These are phyloP conservation scores for Cystofilobasidium macerans DNA, from an alignment of 768 basidiomycete species.

Conservation along the genomic window DNA sequence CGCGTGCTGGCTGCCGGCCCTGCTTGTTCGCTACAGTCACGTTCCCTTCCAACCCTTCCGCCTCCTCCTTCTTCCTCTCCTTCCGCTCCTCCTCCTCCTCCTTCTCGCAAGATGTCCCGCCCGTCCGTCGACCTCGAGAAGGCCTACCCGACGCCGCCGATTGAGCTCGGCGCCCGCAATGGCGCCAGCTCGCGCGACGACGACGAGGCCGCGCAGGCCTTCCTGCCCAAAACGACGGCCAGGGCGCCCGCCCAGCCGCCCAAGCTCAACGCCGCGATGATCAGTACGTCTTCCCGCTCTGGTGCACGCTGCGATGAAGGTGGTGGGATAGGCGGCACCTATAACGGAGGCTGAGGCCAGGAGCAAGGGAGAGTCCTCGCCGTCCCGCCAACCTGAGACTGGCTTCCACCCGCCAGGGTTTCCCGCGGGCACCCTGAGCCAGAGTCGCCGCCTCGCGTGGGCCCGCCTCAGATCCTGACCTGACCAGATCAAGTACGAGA, in stretches of 20 bases:
- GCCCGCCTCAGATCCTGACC: too few species aligned
- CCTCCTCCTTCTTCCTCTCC: background rate
- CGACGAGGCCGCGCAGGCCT: background rate
- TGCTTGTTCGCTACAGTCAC: too few species aligned
- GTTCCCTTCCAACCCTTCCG: background rate
- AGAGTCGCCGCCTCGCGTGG: too few species aligned
- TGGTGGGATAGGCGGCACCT: too few species aligned
- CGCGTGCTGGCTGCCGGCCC: too few species aligned
- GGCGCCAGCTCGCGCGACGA: background rate
- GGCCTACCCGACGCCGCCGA: background rate
- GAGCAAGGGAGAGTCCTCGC: too few species aligned
- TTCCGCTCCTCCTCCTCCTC: background rate
- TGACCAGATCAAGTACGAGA: background rate
- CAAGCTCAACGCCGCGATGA: slow-evolving; percentile 10
- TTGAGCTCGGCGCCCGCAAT: background rate
- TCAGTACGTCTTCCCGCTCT: slow-evolving; percentile 10
- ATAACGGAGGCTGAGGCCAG: too few species aligned
- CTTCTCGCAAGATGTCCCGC: background rate
- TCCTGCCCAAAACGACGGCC: background rate
- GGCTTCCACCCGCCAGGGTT: too few species aligned
- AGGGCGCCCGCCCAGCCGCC: background rate
- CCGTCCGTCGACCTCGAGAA: background rate
- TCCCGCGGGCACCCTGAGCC: too few species aligned
- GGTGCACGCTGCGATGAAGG: background rate
- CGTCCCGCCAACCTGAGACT: too few species aligned